Evolutionary conservation across 2,329 filamentous ascomycete genomes (phyloP), one percentile per base, ranked within the genome.

Genomic region (Diaporthe sp.): DNA sequence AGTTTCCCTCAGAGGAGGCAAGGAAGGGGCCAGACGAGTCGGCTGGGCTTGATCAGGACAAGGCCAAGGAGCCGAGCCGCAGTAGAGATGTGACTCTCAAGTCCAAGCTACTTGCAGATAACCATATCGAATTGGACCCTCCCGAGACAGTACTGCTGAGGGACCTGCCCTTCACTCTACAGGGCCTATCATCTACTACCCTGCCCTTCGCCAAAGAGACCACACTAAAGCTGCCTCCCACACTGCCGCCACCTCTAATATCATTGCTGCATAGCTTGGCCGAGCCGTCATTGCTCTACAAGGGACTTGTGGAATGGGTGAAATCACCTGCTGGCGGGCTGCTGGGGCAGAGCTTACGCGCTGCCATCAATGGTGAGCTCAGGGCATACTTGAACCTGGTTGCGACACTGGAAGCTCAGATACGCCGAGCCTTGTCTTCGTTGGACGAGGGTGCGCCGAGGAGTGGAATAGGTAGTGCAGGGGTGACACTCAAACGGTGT

Each of bases 401-500:
- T 51, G 96, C 97, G 22, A 98, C 96, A 0, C 86, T 99, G 9
- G 97, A 99, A 85, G 94, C 93, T 15, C 96, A 99, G 83, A 98
- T 98, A 73, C 91, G 96, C 75, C 90, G 94, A 77, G 95, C 96
- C 1, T 86, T 98, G 67, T 89, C 93, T 7, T 91, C 93, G 10
- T 86, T 97, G n/a, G 92, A 94, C 78, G 91, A 94, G 71, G 86
- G 87, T 2, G 90, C 90, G 5, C 91, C 94, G 3, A 89, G 92
- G 62, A 90, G 91, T 60, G 93, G 93, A 2, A 92, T 97, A 72
- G 93, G 95, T 8, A 97, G 96, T 80, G 93, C 94, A 0, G 95
- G 96, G 2, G 96, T 99, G 19, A 99, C 97, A 0, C 87, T 99
- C 70, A 98, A 98, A 84, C 90, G 97, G 82, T 98, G 96, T 80